Conservation (phyloP, 371 early-diverging fungal species). For the Mucor irregularis region DNA sequence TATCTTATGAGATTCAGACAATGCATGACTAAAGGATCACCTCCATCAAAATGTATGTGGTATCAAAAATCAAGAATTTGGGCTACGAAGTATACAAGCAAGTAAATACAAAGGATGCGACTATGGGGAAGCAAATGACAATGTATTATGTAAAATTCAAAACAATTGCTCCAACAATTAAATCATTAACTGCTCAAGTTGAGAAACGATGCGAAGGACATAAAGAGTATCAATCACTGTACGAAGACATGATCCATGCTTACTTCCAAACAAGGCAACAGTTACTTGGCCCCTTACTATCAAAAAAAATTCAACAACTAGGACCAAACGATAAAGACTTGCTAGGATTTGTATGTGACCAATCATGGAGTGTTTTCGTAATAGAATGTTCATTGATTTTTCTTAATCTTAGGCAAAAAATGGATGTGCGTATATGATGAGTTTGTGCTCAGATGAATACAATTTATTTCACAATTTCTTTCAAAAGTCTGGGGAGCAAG, state of each 20-base stretch:
- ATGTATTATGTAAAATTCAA: slow-evolving; percentile 81
- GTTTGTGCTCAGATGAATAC: slow-evolving; percentile 81
- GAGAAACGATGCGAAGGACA: slow-evolving; percentile 70
- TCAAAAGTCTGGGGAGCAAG: slow-evolving; percentile 59
- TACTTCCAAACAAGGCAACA: slow-evolving; percentile 75
- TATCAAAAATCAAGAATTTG: slow-evolving; percentile 65
- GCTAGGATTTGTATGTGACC: slow-evolving; percentile 76
- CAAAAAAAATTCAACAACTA: slow-evolving; percentile 61
- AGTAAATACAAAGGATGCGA: slow-evolving; percentile 27
- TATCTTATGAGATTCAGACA: slow-evolving; percentile 89
- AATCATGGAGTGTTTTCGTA: no score
- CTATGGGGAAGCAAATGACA: slow-evolving; percentile 42
- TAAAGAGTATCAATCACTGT: slow-evolving; percentile 75
- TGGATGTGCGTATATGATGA: slow-evolving; percentile 79
- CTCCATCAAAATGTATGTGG: slow-evolving; percentile 85
- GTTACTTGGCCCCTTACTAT: slow-evolving; percentile 66
- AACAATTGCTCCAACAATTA: slow-evolving; percentile 62
- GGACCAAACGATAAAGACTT: slow-evolving; percentile 53
- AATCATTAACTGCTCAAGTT: slow-evolving; percentile 68
- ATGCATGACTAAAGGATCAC: slow-evolving; percentile 90
- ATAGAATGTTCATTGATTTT: no score
- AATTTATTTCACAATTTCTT: slow-evolving; percentile 78
- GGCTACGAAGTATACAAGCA: slow-evolving; percentile 63
- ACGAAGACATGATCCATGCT: slow-evolving; percentile 70
- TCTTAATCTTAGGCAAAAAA: slow-evolving; percentile 66